Conservation (phyloP, 2,329 filamentous ascomycete species). For the Hymenoscyphus albidus region DNA sequence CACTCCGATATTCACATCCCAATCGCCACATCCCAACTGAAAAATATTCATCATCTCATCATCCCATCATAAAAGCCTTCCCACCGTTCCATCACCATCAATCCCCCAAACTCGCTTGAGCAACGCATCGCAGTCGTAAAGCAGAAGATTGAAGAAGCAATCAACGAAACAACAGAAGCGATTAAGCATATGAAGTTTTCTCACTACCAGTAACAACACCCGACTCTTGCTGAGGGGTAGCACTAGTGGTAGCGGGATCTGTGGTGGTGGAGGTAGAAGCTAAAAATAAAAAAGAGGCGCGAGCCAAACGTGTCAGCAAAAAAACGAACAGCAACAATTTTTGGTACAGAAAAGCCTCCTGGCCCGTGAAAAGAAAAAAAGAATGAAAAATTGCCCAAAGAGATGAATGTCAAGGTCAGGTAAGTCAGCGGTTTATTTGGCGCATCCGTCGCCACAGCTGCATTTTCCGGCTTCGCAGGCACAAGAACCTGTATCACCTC, state of each 20-base stretch:
- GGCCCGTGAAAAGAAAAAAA: background rate
- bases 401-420: background rate
- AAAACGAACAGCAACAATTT: background rate
- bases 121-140: background rate
- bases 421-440: background rate
- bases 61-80: background rate
- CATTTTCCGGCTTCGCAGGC: conserved; percentile 37
- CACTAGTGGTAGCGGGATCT: conserved; percentile 19
- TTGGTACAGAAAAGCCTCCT: background rate
- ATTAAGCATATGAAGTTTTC: conserved; percentile 26
- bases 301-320: conserved; percentile 24
- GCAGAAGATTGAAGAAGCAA: background rate
- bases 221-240: conserved; percentile 13
- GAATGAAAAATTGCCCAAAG: background rate
- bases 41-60: background rate
- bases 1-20: background rate
- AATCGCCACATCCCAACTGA: background rate
- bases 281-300: conserved; percentile 19
- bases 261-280: conserved; percentile 23
- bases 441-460: conserved; percentile 31
- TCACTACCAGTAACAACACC: conserved; percentile 31
- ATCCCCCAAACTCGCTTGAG: background rate
- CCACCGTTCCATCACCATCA: conserved; percentile 2
- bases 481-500: conserved; percentile 36
- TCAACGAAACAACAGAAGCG: conserved; percentile 7